These are phyloP conservation scores for Lithocarpus polystachyus DNA, from an alignment of 306 rosid species.

Conservation along the genomic window DNA sequence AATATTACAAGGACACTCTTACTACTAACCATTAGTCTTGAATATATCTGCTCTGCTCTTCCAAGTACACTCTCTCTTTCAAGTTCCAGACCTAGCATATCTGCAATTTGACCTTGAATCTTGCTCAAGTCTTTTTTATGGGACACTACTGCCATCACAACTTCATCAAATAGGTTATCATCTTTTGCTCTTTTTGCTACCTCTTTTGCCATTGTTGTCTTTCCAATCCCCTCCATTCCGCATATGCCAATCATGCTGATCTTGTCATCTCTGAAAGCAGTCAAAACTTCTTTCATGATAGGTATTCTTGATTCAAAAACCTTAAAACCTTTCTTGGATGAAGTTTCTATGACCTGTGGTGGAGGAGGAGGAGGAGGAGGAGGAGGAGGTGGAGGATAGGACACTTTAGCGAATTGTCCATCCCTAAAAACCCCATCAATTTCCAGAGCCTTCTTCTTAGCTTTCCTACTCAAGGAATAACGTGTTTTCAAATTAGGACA, in stretches of 20 bases:
- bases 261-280: conserved; percentile 10
- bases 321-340: neutral
- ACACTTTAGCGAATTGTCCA: too few relatives aligned
- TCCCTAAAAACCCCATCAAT: too few relatives aligned
- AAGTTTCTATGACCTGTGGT: too few relatives aligned
- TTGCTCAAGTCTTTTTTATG: conserved; percentile 9
- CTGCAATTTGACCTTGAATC: conserved; percentile 28
- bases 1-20: conserved; percentile 23
- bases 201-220: conserved; percentile 26
- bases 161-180: too few relatives aligned
- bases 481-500: too few relatives aligned
- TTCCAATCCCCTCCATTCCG: conserved; percentile 36
- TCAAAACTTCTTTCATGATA: neutral
- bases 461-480: too few relatives aligned
- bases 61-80: conserved; percentile 9
- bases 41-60: neutral
- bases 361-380: too few relatives aligned
- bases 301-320: conserved; percentile 8
- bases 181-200: neutral
- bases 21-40: neutral
- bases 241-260: conserved; percentile 10
- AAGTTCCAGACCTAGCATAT: conserved; percentile 14
- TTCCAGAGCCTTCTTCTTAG: too few relatives aligned
- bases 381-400: too few relatives aligned
- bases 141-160: conserved; percentile 22